phyloP scores from a whole-genome alignment of 306 rosid species.

The Lathyrus oleraceus region DNA sequence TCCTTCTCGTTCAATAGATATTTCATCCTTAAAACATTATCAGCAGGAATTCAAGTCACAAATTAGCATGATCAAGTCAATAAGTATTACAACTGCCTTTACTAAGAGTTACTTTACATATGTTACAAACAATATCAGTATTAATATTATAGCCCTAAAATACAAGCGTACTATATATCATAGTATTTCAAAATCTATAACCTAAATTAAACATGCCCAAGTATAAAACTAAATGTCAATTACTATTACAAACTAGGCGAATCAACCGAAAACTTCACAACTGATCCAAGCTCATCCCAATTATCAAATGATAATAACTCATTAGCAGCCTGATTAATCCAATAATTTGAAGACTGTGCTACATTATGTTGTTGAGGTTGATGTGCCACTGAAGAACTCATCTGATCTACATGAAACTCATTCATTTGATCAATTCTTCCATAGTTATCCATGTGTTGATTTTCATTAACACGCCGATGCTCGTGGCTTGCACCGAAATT shows the following conservation, averaged over 20 bases:
- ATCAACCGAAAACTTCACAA: constrained; percentile 61
- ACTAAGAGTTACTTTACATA: neutral
- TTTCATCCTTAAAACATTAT: no score
- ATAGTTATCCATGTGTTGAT: constrained; percentile 37
- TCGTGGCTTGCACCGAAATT: constrained; percentile 46
- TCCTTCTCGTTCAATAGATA: no score
- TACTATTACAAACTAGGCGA: constrained; percentile 28
- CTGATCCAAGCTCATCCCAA: constrained; percentile 88
- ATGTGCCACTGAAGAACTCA: constrained; percentile 33
- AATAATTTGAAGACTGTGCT: constrained; percentile 22
- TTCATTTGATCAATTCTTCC: constrained; percentile 23
- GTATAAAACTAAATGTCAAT: neutral
- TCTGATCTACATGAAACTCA: constrained; percentile 32
- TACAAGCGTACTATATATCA: neutral
- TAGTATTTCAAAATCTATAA: neutral
- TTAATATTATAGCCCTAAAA: neutral
- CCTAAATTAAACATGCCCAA: neutral
- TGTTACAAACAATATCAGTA: neutral
- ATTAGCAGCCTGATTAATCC: neutral
- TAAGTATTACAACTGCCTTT: neutral
- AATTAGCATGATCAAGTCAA: neutral
- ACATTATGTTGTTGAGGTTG: constrained; percentile 30
- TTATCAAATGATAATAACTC: constrained; percentile 39
- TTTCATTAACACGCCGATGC: constrained; percentile 30
- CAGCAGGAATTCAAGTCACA: neutral